Evolutionary conservation across 2,329 filamentous ascomycete genomes (phyloP), one percentile per base, ranked within the genome.

Genomic region (Tolypocladium ovalisporum): DNA sequence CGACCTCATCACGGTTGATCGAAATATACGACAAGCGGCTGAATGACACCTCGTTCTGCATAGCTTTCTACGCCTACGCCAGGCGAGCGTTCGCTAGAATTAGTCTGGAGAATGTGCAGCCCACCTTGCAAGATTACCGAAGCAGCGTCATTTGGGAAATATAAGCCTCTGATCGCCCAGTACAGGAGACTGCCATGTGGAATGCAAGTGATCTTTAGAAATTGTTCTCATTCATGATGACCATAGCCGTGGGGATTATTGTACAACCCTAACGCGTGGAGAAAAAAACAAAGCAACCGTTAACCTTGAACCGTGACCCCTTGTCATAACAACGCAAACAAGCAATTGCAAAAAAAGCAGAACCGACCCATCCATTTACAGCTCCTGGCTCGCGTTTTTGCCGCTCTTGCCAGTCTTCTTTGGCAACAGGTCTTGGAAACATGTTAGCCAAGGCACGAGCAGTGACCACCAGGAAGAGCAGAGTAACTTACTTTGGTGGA

Each of bases 401-500:
- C 89, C 89, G 74, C 83, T 82, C 89, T 97, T 97, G 75, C 86
- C 83, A 58, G 94, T 96, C 90, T 97, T 97, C 91, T 99, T 97
- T 73, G 94, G 94, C 65, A 99, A 86, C 63, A 99, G 88, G 81
- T 99, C 93, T 96, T 71, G 57, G 54, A 58, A 60, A 57, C 8
- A 52, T 52, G 71, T 83, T 68, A 81, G 77, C 54, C n/a, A n/a
- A 65, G 68, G 37, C 13, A 51, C 24, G 5, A 4, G n/a, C 6
- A 15, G 53, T 34, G 6, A 7, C 1, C n/a, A n/a, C n/a, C n/a
- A n/a, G 9, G 17, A 34, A 37, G 24, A 12, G 24, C 24, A 15
- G 24, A 8, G 17, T 12, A 39, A 84, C 90, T 68, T 85, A 96
- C 90, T 96, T 80, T 94, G 89, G 82, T 96, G 90, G 68, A 96